A percentile compares a stretch with the other conserved stretches of the same genome.
phyloP scores from a whole-genome alignment of 1,139 yeast genomes.

The Lizanozyma gosingica region DNA sequence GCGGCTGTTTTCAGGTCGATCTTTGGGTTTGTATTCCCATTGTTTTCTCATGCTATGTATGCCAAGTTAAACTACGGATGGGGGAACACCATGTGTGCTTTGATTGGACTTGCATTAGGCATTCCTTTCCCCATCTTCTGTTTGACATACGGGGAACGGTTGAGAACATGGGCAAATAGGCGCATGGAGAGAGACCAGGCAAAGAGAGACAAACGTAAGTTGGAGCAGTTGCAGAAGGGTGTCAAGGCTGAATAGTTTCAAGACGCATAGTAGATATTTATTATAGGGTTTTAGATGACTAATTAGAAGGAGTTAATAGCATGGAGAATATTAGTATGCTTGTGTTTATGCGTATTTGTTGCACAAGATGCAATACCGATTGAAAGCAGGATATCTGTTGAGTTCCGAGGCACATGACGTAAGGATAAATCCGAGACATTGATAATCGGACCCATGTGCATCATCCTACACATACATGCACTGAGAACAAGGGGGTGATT shows the following conservation, averaged over 20 bases:
- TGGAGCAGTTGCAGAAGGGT: conserved; percentile 15
- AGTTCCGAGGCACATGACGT: no score
- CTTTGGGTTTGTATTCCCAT: conserved; percentile 49
- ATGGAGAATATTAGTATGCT: no score
- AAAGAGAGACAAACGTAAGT: conserved; percentile 26
- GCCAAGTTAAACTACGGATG: conserved; percentile 47
- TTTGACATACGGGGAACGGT: conserved; percentile 43
- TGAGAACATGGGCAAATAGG: conserved; percentile 49
- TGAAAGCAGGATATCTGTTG: no score
- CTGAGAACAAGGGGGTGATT: no score
- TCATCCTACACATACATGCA: no score
- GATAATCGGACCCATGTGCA: no score
- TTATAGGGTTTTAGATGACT: no score
- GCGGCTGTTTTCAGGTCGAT: conserved; percentile 53
- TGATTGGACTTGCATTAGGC: conserved; percentile 47
- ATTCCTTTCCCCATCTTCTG: conserved; percentile 57
- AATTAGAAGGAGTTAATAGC: no score
- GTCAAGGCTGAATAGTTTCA: background rate
- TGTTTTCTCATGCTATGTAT: conserved; percentile 39
- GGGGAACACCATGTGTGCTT: conserved; percentile 56
- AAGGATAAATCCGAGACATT: no score
- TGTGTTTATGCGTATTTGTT: no score
- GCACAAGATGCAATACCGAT: no score
- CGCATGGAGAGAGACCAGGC: conserved; percentile 32
- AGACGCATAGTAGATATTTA: no score